These are phyloP conservation scores for Brettanomyces naardenensis DNA, from an alignment of 805 yeast species.

Conservation along the genomic window DNA sequence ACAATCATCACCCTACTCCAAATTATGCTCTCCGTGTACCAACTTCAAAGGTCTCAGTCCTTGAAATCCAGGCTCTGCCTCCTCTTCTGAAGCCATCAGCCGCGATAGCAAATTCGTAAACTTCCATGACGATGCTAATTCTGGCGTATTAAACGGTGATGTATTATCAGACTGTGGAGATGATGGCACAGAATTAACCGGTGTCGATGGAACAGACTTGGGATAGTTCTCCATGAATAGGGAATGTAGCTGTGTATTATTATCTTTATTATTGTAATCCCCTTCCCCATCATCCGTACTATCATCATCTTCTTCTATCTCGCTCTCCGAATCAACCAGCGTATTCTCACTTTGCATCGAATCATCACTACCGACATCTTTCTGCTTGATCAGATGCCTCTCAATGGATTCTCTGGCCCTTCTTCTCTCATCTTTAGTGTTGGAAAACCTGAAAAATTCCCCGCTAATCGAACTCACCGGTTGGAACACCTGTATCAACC, in stretches of 20 bases:
- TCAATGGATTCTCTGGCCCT: neutral
- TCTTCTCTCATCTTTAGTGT: neutral
- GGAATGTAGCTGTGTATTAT: neutral
- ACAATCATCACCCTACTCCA: no score
- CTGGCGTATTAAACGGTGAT: neutral
- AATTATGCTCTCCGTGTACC: no score
- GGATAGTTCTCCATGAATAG: slow-evolving; percentile 2
- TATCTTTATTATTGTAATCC: neutral
- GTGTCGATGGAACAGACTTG: neutral
- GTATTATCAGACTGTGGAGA: neutral
- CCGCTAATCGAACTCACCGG: slow-evolving; percentile 1
- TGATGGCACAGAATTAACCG: neutral
- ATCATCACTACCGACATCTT: neutral
- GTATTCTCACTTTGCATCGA: neutral
- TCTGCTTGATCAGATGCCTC: neutral
- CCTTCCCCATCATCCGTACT: neutral
- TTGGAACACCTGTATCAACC: neutral
- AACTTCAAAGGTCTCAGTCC: neutral
- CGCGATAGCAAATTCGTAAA: neutral
- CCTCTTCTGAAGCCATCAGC: neutral
- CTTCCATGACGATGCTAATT: neutral
- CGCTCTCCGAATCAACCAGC: neutral
- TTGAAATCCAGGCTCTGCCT: neutral
- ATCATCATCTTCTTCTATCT: neutral
- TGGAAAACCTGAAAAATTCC: slow-evolving; percentile 1